These are phyloP conservation scores for Apiospora sp. DNA, from an alignment of 2,329 filamentous ascomycete species.

Conservation along the genomic window DNA sequence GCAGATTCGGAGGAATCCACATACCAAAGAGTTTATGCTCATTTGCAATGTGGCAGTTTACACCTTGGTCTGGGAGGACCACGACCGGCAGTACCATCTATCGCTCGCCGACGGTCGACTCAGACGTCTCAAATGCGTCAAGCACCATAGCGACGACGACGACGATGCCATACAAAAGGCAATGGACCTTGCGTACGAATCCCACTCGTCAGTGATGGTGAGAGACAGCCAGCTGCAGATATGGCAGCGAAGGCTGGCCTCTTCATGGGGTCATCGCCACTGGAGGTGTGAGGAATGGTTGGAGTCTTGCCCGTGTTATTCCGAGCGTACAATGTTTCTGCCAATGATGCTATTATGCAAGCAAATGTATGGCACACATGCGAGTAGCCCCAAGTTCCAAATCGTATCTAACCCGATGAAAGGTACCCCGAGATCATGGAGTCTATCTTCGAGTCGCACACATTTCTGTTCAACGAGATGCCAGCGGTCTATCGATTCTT, in stretches of 20 bases:
- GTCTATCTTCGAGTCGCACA: slow-evolving; percentile 42
- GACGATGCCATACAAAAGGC: background rate
- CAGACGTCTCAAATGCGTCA: slow-evolving; percentile 22
- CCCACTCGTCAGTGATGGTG: background rate
- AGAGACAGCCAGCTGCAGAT: slow-evolving; percentile 33
- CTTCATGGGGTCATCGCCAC: slow-evolving; percentile 43
- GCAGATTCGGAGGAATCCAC: background rate
- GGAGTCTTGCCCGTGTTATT: slow-evolving; percentile 38
- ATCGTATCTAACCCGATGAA: background rate
- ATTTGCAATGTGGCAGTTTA: slow-evolving; percentile 11
- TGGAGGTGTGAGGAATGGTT: slow-evolving; percentile 43
- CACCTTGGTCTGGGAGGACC: slow-evolving; percentile 6
- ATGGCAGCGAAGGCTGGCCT: slow-evolving; percentile 41
- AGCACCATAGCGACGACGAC: slow-evolving; percentile 12
- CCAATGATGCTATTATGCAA: slow-evolving; percentile 42
- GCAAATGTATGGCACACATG: slow-evolving; percentile 36
- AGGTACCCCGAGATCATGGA: slow-evolving; percentile 43
- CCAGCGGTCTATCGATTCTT: slow-evolving; percentile 41
- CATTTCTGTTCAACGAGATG: slow-evolving; percentile 41
- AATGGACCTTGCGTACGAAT: background rate
- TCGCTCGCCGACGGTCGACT: slow-evolving; percentile 11
- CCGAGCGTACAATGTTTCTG: slow-evolving; percentile 27
- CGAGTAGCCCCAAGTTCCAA: background rate
- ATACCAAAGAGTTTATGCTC: background rate
- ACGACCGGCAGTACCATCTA: slow-evolving; percentile 22